phyloP scores from a whole-genome alignment of 805 yeast species.

The Lachancea thermotolerans region DNA sequence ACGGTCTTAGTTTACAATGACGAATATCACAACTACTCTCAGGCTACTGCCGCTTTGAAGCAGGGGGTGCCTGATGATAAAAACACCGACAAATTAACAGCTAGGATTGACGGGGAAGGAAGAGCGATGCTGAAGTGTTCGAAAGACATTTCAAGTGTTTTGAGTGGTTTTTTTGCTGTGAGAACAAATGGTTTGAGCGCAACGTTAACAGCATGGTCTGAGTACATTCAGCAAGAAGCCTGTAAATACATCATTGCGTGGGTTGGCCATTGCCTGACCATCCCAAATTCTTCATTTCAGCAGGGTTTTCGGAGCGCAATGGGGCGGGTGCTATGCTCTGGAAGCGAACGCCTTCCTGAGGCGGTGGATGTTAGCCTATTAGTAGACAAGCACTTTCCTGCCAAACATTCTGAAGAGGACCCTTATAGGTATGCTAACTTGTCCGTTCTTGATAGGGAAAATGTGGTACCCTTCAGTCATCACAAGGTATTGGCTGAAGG shows the following conservation, averaged over 20 bases:
- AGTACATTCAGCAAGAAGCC: conserved; percentile 43
- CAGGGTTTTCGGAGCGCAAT: conserved; percentile 36
- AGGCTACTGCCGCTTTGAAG: conserved; percentile 45
- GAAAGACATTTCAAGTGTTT: conserved; percentile 17
- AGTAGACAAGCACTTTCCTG: conserved; percentile 20
- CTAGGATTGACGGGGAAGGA: conserved; percentile 44
- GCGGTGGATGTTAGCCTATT: conserved; percentile 22
- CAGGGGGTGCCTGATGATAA: conserved; percentile 33
- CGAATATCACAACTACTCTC: conserved; percentile 57
- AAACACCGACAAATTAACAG: conserved; percentile 33
- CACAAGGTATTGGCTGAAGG: conserved; percentile 24
- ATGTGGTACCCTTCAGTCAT: conserved; percentile 31
- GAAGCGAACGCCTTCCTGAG: conserved; percentile 11
- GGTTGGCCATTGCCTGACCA: conserved; percentile 38
- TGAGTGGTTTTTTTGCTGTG: conserved; percentile 35
- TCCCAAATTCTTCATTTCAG: conserved; percentile 36
- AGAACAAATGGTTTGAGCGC: conserved; percentile 49
- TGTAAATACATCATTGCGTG: conserved; percentile 43
- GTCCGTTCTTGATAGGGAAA: conserved; percentile 32
- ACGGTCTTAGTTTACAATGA: conserved; percentile 69
- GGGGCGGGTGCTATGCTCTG: conserved; percentile 38
- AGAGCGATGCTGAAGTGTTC: conserved; percentile 41
- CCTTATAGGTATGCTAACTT: conserved; percentile 22
- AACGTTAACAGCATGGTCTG: conserved; percentile 45
- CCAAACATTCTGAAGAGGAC: conserved; percentile 13